phyloP scores from a whole-genome alignment of 192 early-diverging fungal genomes.

The Gaertneriomyces semiglobifer region DNA sequence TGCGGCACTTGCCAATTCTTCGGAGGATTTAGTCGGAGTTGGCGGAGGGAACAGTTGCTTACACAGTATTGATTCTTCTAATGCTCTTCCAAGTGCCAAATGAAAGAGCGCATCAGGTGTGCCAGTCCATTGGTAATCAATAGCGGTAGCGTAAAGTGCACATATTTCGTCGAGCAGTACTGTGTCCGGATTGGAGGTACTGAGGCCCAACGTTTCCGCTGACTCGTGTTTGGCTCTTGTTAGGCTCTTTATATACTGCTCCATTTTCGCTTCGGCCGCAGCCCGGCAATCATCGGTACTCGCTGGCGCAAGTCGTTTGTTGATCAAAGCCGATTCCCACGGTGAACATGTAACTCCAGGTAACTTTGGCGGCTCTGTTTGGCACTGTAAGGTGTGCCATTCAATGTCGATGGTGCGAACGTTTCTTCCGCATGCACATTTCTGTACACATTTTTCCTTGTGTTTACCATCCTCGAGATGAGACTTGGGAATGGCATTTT shows the following conservation, averaged over 20 bases:
- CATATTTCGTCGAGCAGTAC: conserved; percentile 11
- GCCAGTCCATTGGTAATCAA: conserved; percentile 28
- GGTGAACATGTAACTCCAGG: not conserved
- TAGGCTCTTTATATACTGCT: conserved; percentile 19
- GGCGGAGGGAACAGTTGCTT: conserved; percentile 28
- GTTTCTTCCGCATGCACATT: conserved; percentile 31
- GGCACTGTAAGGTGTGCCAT: conserved; percentile 20
- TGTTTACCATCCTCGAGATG: conserved; percentile 21
- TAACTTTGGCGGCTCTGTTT: conserved; percentile 1
- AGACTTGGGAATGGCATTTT: not conserved
- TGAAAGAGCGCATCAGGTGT: conserved; percentile 31
- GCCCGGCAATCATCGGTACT: conserved; percentile 14
- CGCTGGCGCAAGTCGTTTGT: conserved; percentile 19
- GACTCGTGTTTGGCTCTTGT: not conserved
- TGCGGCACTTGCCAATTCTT: conserved; percentile 13
- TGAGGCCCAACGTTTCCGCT: conserved; percentile 19
- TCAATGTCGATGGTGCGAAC: conserved; percentile 7
- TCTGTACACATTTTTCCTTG: conserved; percentile 22
- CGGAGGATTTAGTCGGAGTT: conserved; percentile 7
- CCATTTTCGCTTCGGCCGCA: conserved; percentile 10
- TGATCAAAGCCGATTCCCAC: conserved; percentile 36
- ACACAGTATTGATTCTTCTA: conserved; percentile 36
- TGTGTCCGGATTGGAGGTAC: conserved; percentile 14
- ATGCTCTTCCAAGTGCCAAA: conserved; percentile 29
- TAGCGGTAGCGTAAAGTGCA: conserved; percentile 33